Conservation (phyloP, 2,329 filamentous ascomycete genomes). For the Microthyrium microscopicum region DNA sequence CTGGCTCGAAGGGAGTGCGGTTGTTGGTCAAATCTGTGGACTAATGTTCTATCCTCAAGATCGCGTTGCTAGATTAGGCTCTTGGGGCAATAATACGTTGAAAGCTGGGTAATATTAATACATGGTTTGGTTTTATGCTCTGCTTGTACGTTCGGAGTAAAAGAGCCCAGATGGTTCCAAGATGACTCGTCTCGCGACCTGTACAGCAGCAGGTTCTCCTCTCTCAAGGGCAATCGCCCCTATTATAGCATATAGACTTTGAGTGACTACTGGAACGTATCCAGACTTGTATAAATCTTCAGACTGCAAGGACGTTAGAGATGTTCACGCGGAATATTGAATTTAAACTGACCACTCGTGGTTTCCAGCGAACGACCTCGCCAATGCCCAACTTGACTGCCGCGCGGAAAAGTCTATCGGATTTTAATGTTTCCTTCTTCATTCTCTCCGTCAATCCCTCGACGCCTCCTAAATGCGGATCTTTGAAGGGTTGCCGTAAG, state of each 20-base stretch:
- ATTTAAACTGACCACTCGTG: slow-evolving; percentile 47
- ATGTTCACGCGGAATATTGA: slow-evolving; percentile 6
- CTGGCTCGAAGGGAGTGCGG: slow-evolving; percentile 1
- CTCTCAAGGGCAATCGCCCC: slow-evolving; percentile 81
- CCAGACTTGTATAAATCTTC: slow-evolving; percentile 58
- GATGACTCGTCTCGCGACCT: slow-evolving; percentile 61
- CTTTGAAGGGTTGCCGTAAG: slow-evolving; percentile 50
- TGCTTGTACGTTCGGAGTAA: no score
- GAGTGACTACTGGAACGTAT: slow-evolving; percentile 54
- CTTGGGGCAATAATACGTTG: no score
- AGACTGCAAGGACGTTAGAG: slow-evolving; percentile 26
- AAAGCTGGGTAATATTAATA: no score
- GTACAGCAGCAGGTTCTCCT: slow-evolving; percentile 61
- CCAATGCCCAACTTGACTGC: slow-evolving; percentile 55
- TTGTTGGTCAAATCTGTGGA: no score
- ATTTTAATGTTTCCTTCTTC: slow-evolving; percentile 45
- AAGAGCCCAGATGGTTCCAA: no score
- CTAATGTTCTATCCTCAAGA: no score
- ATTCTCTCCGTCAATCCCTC: slow-evolving; percentile 49
- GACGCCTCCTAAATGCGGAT: slow-evolving; percentile 55
- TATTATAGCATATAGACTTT: slow-evolving; percentile 69
- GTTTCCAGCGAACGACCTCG: slow-evolving; percentile 75
- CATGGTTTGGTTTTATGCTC: no score
- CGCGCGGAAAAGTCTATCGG: slow-evolving; percentile 48
- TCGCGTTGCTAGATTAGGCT: no score